Evolutionary conservation across 805 yeast species (phyloP).

Genomic region (Pichia thaimueangensis): DNA sequence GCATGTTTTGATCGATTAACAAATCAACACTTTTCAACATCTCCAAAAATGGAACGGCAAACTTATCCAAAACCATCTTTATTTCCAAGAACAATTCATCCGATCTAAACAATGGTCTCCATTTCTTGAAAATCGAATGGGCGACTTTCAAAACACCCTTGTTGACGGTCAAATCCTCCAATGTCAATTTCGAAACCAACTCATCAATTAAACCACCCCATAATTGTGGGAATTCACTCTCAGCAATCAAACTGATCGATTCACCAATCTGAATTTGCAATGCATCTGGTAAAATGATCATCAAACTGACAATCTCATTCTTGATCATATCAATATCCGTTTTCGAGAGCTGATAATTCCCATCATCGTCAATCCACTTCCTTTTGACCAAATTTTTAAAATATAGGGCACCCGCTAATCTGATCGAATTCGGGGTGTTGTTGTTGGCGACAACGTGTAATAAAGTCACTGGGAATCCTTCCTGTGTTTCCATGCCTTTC

Average conservation of each 20-base stretch:
- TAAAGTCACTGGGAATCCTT: slow-evolving; percentile 71
- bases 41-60: slow-evolving; percentile 71
- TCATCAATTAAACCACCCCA: slow-evolving; percentile 80
- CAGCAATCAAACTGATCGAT: slow-evolving; percentile 87
- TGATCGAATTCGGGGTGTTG: slow-evolving; percentile 45
- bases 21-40: slow-evolving; percentile 63
- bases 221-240: slow-evolving; percentile 86
- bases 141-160: slow-evolving; percentile 87
- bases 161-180: slow-evolving; percentile 63
- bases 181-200: slow-evolving; percentile 58
- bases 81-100: slow-evolving; percentile 87
- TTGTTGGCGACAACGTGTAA: slow-evolving; percentile 70
- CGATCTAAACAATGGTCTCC: slow-evolving; percentile 92
- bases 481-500: slow-evolving; percentile 52
- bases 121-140: slow-evolving; percentile 90
- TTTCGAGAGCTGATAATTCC: slow-evolving; percentile 56
- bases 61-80: slow-evolving; percentile 76
- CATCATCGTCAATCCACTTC: slow-evolving; percentile 88
- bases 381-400: slow-evolving; percentile 83
- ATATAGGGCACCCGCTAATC: slow-evolving; percentile 85
- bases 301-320: slow-evolving; percentile 70
- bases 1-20: slow-evolving; percentile 42
- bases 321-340: slow-evolving; percentile 66
- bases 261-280: slow-evolving; percentile 94
- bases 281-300: slow-evolving; percentile 74